A percentile compares a stretch with the other conserved stretches of the same genome.
phyloP scores from a whole-genome alignment of 306 rosid species.

The Cucumis melo region DNA sequence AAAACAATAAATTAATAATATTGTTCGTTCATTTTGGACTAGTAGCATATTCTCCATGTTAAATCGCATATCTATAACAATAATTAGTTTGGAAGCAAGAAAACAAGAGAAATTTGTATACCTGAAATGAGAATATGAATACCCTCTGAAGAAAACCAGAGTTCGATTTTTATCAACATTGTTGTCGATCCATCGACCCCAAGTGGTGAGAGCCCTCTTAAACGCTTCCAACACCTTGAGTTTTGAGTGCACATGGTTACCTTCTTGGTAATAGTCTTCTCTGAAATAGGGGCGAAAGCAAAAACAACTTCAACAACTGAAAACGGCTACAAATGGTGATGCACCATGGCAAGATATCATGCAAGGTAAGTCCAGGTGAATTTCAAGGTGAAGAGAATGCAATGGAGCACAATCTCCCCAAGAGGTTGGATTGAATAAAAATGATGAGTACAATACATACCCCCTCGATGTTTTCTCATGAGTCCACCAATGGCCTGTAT shows the following conservation, averaged over 20 bases:
- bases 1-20: no score
- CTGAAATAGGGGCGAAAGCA: conserved; percentile 26
- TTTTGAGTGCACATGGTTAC: conserved; percentile 53
- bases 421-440: neutral
- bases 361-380: conserved; percentile 1
- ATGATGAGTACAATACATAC: conserved; percentile 13
- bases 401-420: neutral
- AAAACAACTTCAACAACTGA: neutral
- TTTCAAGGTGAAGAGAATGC: neutral
- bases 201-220: conserved; percentile 71
- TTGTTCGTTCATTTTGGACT: neutral
- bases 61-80: neutral
- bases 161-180: conserved; percentile 51
- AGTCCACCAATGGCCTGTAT: conserved; percentile 99
- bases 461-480: conserved; percentile 92
- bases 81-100: neutral
- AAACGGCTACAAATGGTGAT: neutral
- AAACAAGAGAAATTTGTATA: conserved; percentile 10
- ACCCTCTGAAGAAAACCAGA: conserved; percentile 81
- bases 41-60: neutral
- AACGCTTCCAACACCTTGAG: conserved; percentile 73
- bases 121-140: conserved; percentile 89
- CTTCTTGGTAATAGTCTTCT: conserved; percentile 94
- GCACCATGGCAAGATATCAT: neutral
- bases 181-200: conserved; percentile 72